Conservation (phyloP, 192 early-diverging fungal genomes). For the Linnemannia exigua region DNA sequence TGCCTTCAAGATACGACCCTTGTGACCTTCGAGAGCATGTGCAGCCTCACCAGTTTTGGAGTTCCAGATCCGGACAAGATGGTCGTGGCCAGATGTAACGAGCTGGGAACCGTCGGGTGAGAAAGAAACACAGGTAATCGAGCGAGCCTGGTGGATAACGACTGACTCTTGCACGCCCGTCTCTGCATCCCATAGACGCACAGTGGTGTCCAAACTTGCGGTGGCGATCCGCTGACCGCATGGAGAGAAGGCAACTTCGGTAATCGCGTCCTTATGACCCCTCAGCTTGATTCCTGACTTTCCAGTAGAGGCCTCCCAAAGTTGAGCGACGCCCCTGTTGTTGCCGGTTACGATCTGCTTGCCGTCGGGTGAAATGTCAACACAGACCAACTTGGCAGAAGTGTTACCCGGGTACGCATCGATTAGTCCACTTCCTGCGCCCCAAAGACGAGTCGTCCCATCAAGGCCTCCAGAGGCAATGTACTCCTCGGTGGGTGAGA, state of each 20-base stretch:
- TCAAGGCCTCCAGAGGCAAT: constrained; percentile 5
- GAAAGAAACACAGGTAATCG: neutral
- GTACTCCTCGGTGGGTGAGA: neutral
- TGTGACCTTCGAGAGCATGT: neutral
- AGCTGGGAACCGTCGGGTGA: neutral
- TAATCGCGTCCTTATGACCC: constrained; percentile 90
- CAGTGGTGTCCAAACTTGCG: constrained; percentile 93
- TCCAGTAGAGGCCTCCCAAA: neutral
- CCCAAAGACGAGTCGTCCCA: constrained; percentile 11
- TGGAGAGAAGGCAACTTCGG: constrained; percentile 91
- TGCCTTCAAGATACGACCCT: neutral
- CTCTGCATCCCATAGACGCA: constrained; percentile 41
- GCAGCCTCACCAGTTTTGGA: neutral
- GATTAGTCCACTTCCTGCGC: neutral
- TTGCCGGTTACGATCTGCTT: constrained; percentile 13
- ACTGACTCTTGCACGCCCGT: neutral
- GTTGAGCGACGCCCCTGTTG: neutral
- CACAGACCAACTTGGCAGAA: neutral
- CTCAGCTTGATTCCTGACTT: neutral
- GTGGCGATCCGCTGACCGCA: constrained; percentile 85
- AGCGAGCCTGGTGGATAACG: neutral
- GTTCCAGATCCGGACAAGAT: neutral
- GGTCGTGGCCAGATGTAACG: neutral
- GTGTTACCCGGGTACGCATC: neutral
- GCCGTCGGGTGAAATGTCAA: neutral